Evolutionary conservation across 192 early-diverging fungal species (phyloP), one percentile per base, ranked within the genome.

Genomic region (Coemansia interrupta): DNA sequence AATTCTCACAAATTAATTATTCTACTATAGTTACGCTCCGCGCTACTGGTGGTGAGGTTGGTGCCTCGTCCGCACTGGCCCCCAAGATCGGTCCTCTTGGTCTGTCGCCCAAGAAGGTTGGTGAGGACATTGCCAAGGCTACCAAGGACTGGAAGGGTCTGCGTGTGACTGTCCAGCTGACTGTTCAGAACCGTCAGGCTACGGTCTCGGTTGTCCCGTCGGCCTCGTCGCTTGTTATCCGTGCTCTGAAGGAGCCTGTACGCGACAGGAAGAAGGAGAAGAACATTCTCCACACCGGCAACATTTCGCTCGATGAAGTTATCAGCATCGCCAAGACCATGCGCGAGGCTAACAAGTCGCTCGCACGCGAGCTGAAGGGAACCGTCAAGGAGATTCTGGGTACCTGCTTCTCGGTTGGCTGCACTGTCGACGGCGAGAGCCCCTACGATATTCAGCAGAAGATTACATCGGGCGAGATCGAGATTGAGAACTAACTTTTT

Each of bases 41-140:
- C 70, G 86, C 93, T 66, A 95, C 93, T 70, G 96, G 96, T 87
- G 95, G 95, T 85, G 95, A 94, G 82, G 95, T 97, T 70, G 92
- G 90, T 85, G 90, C 92, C 83, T 93, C 92, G 72, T 92, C 90
- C 72, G 93, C 94, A 44, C 87, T 99, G 54, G 96, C 96, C 54
- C 95, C 96, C 80, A 99, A 99, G 91, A 92, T 99, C 66, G 96
- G 96, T 94, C 96, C 96, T 72, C 92, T 99, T 68, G 96, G 96
- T 96, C 82, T 90, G 60, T 92, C 95, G 54, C 96, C 96, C 84
- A 99, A 99, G 89, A 99, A 99, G 89, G 90, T 96, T 55, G 96
- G 96, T 86, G 96, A 99, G 85, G 96, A 99, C 80, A 99, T 99
- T 68, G 96, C 96, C 86, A 99, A 99, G 89, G 94, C 90, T 64